Conservation (phyloP, 1,139 yeast species). For the Candida sp. region DNA sequence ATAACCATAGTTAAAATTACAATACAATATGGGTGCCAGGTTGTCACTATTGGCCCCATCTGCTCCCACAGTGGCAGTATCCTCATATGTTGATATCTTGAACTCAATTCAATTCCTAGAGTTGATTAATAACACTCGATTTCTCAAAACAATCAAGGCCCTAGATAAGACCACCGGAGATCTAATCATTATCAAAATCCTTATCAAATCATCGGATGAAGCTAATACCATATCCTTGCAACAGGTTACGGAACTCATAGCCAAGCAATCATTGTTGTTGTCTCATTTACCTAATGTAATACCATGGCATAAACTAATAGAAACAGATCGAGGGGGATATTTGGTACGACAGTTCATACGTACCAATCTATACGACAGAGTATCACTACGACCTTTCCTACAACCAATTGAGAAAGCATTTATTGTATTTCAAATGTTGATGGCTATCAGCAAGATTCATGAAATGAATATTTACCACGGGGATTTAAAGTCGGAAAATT, state of each 20-base stretch:
- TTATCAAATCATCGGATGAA: conserved; percentile 67
- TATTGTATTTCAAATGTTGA: conserved; percentile 75
- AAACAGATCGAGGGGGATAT: conserved; percentile 92
- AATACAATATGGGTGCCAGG: conserved; percentile 70
- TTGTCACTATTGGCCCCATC: conserved; percentile 84
- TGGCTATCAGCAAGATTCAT: conserved; percentile 64
- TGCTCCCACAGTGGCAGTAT: conserved; percentile 88
- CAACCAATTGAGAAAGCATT: conserved; percentile 81
- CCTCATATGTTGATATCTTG: conserved; percentile 82
- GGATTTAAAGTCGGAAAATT: conserved; percentile 87
- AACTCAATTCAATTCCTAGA: conserved; percentile 72
- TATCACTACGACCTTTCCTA: conserved; percentile 84
- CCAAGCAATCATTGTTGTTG: conserved; percentile 35
- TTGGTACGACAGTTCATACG: conserved; percentile 77
- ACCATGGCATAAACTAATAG: conserved; percentile 72
- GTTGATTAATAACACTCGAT: conserved; percentile 71
- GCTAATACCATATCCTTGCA: conserved; percentile 36
- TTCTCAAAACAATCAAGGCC: conserved; percentile 83
- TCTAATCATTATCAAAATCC: conserved; percentile 69
- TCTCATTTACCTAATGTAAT: conserved; percentile 59
- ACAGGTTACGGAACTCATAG: conserved; percentile 27
- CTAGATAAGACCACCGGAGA: conserved; percentile 58
- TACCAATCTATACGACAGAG: conserved; percentile 78
- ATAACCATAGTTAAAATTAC: too few species aligned
- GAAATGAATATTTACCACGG: conserved; percentile 68